Evolutionary conservation across 1,284 basidiomycete genomes (phyloP).

Genomic region (Sporisorium graminicola): DNA sequence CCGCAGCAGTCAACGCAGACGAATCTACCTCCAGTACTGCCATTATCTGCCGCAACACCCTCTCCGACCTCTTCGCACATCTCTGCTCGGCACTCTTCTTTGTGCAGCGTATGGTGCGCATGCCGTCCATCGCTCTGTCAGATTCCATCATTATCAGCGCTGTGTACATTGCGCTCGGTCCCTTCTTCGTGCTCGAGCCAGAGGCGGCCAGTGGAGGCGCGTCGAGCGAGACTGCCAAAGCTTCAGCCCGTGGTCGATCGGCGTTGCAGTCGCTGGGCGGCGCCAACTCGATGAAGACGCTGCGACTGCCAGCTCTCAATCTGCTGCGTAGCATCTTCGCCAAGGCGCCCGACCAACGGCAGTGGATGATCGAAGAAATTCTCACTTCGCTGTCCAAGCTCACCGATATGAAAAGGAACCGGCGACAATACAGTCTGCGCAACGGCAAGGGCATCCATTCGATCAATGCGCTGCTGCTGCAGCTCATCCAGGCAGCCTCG

Average conservation of each 20-base stretch:
- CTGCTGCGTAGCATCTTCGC: slow-evolving; percentile 87
- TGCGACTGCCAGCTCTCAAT: slow-evolving; percentile 83
- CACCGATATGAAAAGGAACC: slow-evolving; percentile 86
- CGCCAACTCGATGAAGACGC: slow-evolving; percentile 76
- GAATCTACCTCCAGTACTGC: slow-evolving; percentile 31
- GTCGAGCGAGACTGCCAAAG: slow-evolving; percentile 37
- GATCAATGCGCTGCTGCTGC: slow-evolving; percentile 88
- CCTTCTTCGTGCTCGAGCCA: slow-evolving; percentile 82
- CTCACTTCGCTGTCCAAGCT: slow-evolving; percentile 87
- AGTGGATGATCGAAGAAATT: slow-evolving; percentile 97
- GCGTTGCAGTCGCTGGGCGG: slow-evolving; percentile 54
- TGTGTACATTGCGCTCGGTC: slow-evolving; percentile 90
- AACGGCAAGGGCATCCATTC: slow-evolving; percentile 83
- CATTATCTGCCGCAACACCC: slow-evolving; percentile 45
- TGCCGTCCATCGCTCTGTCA: slow-evolving; percentile 71
- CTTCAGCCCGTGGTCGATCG: slow-evolving; percentile 32
- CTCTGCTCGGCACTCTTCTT: slow-evolving; percentile 65
- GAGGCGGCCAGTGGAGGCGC: slow-evolving; percentile 70
- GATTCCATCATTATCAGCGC: slow-evolving; percentile 79
- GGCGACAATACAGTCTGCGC: slow-evolving; percentile 76
- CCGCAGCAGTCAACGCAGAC: slow-evolving; percentile 7
- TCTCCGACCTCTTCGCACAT: slow-evolving; percentile 52
- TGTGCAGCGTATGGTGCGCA: slow-evolving; percentile 70
- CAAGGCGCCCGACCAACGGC: slow-evolving; percentile 85
- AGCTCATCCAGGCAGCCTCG: slow-evolving; percentile 89